Evolutionary conservation across 768 basidiomycete species (phyloP), one percentile per base, ranked within the genome.

Genomic region (Hericium coralloides): DNA sequence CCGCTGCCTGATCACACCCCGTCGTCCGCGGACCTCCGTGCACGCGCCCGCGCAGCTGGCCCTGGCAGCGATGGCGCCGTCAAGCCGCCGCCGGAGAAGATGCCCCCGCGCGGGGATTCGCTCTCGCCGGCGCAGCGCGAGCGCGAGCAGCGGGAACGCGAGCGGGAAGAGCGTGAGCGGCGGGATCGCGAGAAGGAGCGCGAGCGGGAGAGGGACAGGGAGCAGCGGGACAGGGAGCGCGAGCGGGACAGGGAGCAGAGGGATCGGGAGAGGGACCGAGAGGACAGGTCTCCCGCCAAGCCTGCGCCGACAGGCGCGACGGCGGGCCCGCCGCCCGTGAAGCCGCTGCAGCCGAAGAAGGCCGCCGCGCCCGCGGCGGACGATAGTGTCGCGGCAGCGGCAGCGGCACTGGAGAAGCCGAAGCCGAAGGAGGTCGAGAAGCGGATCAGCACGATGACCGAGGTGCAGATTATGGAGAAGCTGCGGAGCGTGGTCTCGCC

Each of bases 381-480:
- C 47, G 69, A 73, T 2, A 75, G 78, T 9, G 82, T 85, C 1
- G 86, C 87, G 0, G 86, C 86, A 1, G 87, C 91, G 14, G 85
- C 77, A 0, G 79, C 87, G 38, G 75, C 87, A 59, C 80, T 88
- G 60, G 85, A 78, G 65, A 72, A 69, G 38, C 74, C 74, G 52
- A 77, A 78, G 60, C 80, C 84, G 55, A 88, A 87, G 69, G 83
- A 76, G 56, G 68, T 73, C 12, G 83, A 95, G 71, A 88, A 92
- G 73, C 80, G 95, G 59, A 95, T 98, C 64, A 94, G 91, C 61
- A 90, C 93, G 39, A 92, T 99, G 91, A 89, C 88, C 52, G 95
- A 99, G 72, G 88, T 87, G 51, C 95, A 99, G 75, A 95, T 98
- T 64, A 97, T 98, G 95, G 92, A 95, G 69, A 97, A 95, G 73